These are phyloP conservation scores for Thelonectria olida DNA, from an alignment of 2,329 filamentous ascomycete genomes.

Conservation along the genomic window DNA sequence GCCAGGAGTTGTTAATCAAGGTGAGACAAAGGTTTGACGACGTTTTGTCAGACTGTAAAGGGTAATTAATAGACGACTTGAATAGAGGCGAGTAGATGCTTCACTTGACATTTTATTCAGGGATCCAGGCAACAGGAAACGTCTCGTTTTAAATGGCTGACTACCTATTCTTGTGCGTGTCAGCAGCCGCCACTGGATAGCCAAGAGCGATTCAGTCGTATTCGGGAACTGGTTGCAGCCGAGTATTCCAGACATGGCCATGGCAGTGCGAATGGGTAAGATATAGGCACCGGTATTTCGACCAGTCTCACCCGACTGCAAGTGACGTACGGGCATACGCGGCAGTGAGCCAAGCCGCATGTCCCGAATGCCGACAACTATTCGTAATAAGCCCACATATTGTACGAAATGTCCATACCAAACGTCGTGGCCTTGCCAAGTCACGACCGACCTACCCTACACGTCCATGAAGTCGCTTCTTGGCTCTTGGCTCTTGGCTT, in stretches of 20 bases:
- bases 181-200: constrained; percentile 3
- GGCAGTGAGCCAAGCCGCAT: constrained; percentile 22
- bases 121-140: neutral
- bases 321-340: constrained; percentile 33
- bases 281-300: constrained; percentile 22
- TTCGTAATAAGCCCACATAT: neutral
- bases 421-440: too few species aligned
- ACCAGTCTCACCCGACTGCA: neutral
- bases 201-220: constrained; percentile 12
- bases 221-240: constrained; percentile 12
- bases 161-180: neutral
- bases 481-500: neutral
- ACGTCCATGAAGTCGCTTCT: neutral
- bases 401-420: neutral
- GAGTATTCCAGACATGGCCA: constrained; percentile 1
- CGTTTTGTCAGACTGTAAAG: neutral
- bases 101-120: constrained; percentile 6
- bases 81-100: neutral
- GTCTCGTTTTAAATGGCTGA: neutral
- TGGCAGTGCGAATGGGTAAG: neutral
- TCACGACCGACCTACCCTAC: neutral
- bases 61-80: constrained; percentile 6
- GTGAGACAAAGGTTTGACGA: constrained; percentile 16
- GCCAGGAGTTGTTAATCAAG: constrained; percentile 11
- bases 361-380: constrained; percentile 1